Evolutionary conservation across 352 stramenopile genomes (phyloP).

Genomic region (Pythium brassicae): DNA sequence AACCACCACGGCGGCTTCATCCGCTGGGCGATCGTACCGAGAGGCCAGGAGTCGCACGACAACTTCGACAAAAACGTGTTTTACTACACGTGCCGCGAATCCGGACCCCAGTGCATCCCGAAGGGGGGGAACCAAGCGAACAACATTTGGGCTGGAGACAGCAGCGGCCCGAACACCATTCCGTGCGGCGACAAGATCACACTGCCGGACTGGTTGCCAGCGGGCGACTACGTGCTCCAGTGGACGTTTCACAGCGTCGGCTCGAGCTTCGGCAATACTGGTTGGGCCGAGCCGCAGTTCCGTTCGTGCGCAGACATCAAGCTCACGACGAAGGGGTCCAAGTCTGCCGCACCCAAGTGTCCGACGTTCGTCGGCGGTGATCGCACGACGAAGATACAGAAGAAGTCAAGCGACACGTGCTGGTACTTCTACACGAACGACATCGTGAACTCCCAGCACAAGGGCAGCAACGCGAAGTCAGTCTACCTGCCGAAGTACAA

Average conservation of each 20-base stretch:
- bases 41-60: conserved; percentile 19
- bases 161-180: conserved; percentile 25
- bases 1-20: conserved; percentile 31
- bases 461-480: conserved; percentile 35
- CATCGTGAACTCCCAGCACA: conserved; percentile 34
- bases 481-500: conserved; percentile 40
- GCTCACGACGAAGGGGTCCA: conserved; percentile 30
- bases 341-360: conserved; percentile 27
- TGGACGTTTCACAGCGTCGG: conserved; percentile 47
- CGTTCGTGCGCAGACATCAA: conserved; percentile 52
- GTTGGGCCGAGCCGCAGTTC: conserved; percentile 40
- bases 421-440: conserved; percentile 63
- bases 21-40: conserved; percentile 20
- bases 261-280: conserved; percentile 47
- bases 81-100: conserved; percentile 58
- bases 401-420: conserved; percentile 31
- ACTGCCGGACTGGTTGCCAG: conserved; percentile 34
- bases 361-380: conserved; percentile 48
- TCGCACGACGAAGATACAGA: conserved; percentile 39
- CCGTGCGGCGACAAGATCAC: conserved; percentile 43
- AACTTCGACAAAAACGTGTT: conserved; percentile 47
- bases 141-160: conserved; percentile 40
- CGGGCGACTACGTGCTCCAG: conserved; percentile 56
- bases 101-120: conserved; percentile 17
- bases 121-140: conserved; percentile 15